Conservation (phyloP, 306 rosid genomes). For the Cucumis cinereus region DNA sequence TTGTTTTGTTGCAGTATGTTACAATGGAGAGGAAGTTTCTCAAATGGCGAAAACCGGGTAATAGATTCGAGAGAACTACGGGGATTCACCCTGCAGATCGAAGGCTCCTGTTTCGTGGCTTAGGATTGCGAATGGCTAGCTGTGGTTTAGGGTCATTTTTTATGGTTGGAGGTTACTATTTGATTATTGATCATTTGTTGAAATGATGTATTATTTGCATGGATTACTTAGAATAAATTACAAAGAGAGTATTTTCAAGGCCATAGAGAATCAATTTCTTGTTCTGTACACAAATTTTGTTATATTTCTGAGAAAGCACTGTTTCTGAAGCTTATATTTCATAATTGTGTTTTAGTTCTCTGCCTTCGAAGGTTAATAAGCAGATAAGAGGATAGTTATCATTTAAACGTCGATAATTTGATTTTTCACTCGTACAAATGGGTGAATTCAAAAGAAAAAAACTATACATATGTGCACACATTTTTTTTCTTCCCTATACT, state of each 20-base stretch:
- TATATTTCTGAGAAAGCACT: not conserved
- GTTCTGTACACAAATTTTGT: not conserved
- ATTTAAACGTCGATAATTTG: too few relatives aligned
- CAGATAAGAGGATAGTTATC: too few relatives aligned
- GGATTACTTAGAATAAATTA: not conserved
- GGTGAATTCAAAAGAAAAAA: too few relatives aligned
- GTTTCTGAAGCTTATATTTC: not conserved
- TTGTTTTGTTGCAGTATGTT: conserved; percentile 30
- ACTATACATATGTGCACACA: too few relatives aligned
- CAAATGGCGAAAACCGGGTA: conserved; percentile 64
- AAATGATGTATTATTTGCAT: conserved; percentile 3
- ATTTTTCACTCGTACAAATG: too few relatives aligned
- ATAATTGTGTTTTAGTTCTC: not conserved
- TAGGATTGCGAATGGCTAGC: conserved; percentile 62
- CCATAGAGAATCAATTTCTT: not conserved
- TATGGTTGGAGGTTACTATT: conserved; percentile 60
- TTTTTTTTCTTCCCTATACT: too few relatives aligned
- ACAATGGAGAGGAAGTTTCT: conserved; percentile 65
- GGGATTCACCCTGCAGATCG: conserved; percentile 83
- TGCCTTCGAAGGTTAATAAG: too few relatives aligned
- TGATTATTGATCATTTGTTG: conserved; percentile 37
- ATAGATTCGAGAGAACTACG: conserved; percentile 47
- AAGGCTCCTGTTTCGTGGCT: conserved; percentile 48
- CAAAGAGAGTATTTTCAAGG: not conserved
- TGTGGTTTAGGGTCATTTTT: conserved; percentile 60